Conservation (phyloP, 2,329 filamentous ascomycete genomes). For the Pezizomycotina sp. region DNA sequence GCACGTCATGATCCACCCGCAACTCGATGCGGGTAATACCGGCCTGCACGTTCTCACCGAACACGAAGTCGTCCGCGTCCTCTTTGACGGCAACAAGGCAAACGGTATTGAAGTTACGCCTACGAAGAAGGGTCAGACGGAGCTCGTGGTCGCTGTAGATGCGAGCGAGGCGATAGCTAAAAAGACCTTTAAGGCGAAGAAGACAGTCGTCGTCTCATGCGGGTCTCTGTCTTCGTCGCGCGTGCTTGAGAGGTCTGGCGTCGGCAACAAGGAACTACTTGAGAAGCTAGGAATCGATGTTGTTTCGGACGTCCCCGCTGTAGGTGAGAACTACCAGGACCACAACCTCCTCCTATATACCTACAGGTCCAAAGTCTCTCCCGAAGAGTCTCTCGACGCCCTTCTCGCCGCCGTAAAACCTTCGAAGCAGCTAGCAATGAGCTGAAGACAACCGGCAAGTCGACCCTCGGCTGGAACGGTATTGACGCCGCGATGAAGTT, state of each 20-base stretch:
- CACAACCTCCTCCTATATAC: conserved; percentile 40
- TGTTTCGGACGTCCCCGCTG: conserved; percentile 35
- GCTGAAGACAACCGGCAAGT: conserved; percentile 29
- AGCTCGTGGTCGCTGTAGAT: conserved; percentile 24
- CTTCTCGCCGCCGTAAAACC: conserved; percentile 37
- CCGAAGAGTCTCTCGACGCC: conserved; percentile 32
- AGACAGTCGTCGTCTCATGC: conserved; percentile 36
- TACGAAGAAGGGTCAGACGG: conserved; percentile 32
- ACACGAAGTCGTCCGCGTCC: conserved; percentile 39
- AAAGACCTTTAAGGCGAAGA: conserved; percentile 36
- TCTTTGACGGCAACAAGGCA: conserved; percentile 41
- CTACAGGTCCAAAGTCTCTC: conserved; percentile 27
- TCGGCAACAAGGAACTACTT: conserved; percentile 39
- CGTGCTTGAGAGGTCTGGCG: conserved; percentile 46
- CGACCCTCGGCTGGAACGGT: conserved; percentile 33
- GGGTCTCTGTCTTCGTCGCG: conserved; percentile 39
- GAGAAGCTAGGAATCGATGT: conserved; percentile 34
- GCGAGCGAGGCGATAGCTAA: conserved; percentile 23
- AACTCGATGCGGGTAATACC: conserved; percentile 34
- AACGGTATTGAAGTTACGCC: conserved; percentile 43
- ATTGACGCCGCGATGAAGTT: conserved; percentile 70
- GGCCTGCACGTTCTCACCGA: conserved; percentile 45
- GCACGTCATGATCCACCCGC: conserved; percentile 39
- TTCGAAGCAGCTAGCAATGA: conserved; percentile 37
- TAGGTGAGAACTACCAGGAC: conserved; percentile 41